Conservation (phyloP, 129 eudicot genomes). For the Flaveria brownii region DNA sequence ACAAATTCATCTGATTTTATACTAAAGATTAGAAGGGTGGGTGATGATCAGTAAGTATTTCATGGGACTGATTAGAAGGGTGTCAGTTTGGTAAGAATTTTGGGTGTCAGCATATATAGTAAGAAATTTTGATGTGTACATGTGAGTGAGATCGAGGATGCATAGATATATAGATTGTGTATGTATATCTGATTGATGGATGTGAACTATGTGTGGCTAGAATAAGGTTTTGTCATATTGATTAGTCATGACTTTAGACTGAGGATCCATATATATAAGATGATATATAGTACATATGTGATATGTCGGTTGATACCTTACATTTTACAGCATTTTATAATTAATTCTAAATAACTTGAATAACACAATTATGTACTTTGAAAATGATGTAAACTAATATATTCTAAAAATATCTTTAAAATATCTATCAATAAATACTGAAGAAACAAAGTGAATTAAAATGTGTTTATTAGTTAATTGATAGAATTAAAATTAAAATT, state of each 20-base stretch:
- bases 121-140: neutral
- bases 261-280: constrained; percentile 26
- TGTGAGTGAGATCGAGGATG: constrained; percentile 1
- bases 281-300: constrained; percentile 31
- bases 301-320: constrained; percentile 37
- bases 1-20: neutral
- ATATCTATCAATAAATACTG: no score
- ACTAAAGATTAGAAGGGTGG: neutral
- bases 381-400: no score
- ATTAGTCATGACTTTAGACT: constrained; percentile 31
- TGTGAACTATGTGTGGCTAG: constrained; percentile 22
- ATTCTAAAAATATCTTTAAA: no score
- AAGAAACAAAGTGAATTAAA: no score
- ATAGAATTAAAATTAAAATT: no score
- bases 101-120: neutral
- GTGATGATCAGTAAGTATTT: constrained; percentile 9
- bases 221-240: constrained; percentile 41
- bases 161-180: constrained; percentile 7
- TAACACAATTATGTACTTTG: neutral
- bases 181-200: constrained; percentile 16
- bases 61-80: constrained; percentile 24
- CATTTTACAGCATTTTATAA: constrained; percentile 10
- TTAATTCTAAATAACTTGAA: neutral
- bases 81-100: constrained; percentile 21
- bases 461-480: no score